phyloP scores from a whole-genome alignment of 805 yeast species.

The Wickerhamiella azyma region DNA sequence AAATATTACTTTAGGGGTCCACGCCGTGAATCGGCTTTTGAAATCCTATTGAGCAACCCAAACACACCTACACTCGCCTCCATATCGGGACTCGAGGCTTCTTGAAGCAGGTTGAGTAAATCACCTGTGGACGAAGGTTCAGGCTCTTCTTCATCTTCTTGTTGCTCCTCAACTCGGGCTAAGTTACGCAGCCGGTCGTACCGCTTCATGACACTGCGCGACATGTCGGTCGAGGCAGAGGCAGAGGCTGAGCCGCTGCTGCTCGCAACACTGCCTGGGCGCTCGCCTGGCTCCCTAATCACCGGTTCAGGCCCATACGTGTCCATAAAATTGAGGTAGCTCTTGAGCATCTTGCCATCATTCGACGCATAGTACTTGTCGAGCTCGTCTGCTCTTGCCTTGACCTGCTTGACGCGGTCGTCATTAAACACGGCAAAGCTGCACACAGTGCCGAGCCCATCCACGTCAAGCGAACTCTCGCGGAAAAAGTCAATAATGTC shows the following conservation, averaged over 20 bases:
- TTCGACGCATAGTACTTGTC: constrained; percentile 33
- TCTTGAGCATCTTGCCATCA: constrained; percentile 83
- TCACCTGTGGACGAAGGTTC: constrained; percentile 2
- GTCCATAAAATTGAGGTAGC: constrained; percentile 76
- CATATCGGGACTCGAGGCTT: constrained; percentile 1
- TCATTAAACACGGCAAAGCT: constrained; percentile 85
- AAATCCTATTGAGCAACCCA: constrained; percentile 70
- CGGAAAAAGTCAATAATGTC: constrained; percentile 80
- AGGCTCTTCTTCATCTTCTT: neutral
- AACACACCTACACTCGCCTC: constrained; percentile 39
- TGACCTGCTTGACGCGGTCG: constrained; percentile 36
- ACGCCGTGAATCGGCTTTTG: constrained; percentile 29
- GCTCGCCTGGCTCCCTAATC: neutral
- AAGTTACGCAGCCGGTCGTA: constrained; percentile 18
- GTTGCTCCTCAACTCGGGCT: constrained; percentile 13
- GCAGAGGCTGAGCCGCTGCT: neutral
- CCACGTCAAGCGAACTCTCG: constrained; percentile 79
- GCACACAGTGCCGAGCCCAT: constrained; percentile 90
- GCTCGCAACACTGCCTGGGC: too few relatives aligned
- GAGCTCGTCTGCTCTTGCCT: constrained; percentile 23
- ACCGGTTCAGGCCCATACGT: constrained; percentile 41
- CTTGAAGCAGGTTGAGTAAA: constrained; percentile 6
- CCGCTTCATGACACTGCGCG: constrained; percentile 24
- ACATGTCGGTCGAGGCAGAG: neutral
- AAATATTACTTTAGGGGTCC: neutral